Evolutionary conservation across 2,329 filamentous ascomycete species (phyloP).

Genomic region (Exophiala alcalophila): DNA sequence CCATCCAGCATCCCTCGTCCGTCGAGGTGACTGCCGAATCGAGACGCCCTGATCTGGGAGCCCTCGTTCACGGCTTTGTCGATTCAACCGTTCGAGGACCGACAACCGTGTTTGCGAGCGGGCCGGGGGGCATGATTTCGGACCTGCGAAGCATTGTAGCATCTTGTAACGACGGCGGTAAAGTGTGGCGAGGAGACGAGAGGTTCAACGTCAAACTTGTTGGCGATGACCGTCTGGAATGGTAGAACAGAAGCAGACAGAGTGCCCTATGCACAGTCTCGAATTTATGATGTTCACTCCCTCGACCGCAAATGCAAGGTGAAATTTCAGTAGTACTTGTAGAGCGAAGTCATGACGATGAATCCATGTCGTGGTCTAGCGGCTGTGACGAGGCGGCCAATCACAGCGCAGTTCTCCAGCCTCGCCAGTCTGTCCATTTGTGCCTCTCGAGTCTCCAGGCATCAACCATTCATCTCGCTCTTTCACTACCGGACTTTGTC

Average conservation of each 20-base stretch:
- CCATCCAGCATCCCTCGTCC: constrained; percentile 14
- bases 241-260: constrained; percentile 10
- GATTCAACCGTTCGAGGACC: constrained; percentile 45
- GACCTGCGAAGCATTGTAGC: constrained; percentile 57
- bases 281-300: too few species aligned
- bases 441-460: neutral
- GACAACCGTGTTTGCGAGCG: constrained; percentile 59
- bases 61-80: constrained; percentile 51
- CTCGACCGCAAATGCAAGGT: too few species aligned
- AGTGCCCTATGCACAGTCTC: neutral
- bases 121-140: constrained; percentile 59
- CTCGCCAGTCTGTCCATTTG: neutral
- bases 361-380: neutral
- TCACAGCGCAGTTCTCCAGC: neutral
- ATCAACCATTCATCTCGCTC: neutral
- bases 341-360: too few species aligned
- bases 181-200: constrained; percentile 59
- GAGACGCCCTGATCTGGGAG: constrained; percentile 48
- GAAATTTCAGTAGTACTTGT: too few species aligned
- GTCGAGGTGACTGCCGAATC: constrained; percentile 33
- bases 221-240: constrained; percentile 59
- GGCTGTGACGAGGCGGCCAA: too few species aligned
- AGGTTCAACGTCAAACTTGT: constrained; percentile 56
- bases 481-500: neutral
- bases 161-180: constrained; percentile 49